A percentile compares a stretch with the other conserved stretches of the same genome.
These are phyloP conservation scores for Rhododendron molle DNA, from an alignment of 148 eudicot genomes.

Conservation along the genomic window DNA sequence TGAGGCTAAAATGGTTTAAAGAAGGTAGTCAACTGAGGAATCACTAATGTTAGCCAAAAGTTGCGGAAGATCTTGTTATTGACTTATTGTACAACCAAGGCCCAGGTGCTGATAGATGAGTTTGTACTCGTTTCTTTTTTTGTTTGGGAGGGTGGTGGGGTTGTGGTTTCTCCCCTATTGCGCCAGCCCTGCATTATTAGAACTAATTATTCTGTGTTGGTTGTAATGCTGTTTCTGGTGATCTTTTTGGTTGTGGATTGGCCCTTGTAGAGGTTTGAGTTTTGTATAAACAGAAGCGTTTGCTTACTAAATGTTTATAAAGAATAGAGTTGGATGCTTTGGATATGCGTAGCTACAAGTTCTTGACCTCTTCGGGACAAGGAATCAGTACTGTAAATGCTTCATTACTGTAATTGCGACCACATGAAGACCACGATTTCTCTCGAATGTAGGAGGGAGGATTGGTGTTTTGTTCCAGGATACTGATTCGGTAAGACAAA, in stretches of 20 bases:
- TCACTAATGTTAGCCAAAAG: not conserved
- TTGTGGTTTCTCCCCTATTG: not conserved
- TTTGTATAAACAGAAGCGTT: constrained; percentile 18
- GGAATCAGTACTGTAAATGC: not conserved
- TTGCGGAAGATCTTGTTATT: not conserved
- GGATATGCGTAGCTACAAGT: not conserved
- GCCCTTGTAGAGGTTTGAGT: constrained; percentile 25
- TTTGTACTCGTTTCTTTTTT: not conserved
- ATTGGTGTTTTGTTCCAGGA: not conserved
- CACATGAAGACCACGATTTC: not conserved
- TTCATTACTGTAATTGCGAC: not conserved
- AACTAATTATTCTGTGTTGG: constrained; percentile 24
- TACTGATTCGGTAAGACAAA: not conserved
- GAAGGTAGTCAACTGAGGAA: not conserved
- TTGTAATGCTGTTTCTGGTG: constrained; percentile 21
- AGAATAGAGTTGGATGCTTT: not conserved
- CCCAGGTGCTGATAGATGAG: constrained; percentile 21
- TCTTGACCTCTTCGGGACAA: not conserved
- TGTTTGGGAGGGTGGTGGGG: not conserved
- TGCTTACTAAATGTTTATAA: not conserved
- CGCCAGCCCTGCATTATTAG: not conserved
- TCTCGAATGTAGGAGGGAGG: not conserved
- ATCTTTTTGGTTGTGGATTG: constrained; percentile 21
- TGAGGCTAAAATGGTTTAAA: constrained; percentile 24
- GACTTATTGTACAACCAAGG: constrained; percentile 14